A percentile compares a stretch with the other conserved stretches of the same genome.
phyloP scores from a whole-genome alignment of 164 flowering plant genomes.

The Magnolia sinica region DNA sequence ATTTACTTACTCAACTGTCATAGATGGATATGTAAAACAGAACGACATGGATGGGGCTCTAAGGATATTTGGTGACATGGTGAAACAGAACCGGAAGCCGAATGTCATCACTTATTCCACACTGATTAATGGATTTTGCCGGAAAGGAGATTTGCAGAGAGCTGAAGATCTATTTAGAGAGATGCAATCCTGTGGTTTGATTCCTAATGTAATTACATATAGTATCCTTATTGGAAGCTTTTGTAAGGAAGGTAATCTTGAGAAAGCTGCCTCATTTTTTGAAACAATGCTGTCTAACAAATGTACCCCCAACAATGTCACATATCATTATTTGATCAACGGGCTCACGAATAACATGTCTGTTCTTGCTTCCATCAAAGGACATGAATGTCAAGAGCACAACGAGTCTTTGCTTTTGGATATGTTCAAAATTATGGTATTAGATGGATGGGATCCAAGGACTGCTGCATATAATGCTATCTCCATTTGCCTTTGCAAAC shows the following conservation, averaged over 20 bases:
- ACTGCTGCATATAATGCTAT: conserved; percentile 58
- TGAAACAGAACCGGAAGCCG: conserved; percentile 47
- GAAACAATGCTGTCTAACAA: conserved; percentile 62
- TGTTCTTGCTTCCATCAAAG: conserved; percentile 9
- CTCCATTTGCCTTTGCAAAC: conserved; percentile 57
- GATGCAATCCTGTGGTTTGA: conserved; percentile 49
- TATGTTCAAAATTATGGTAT: conserved; percentile 42
- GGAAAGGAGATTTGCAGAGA: conserved; percentile 34
- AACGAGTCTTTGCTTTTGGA: conserved; percentile 34
- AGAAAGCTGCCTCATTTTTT: conserved; percentile 53
- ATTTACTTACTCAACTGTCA: conserved; percentile 65
- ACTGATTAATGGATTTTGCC: conserved; percentile 73
- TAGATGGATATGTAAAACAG: conserved; percentile 73
- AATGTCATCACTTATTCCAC: conserved; percentile 75
- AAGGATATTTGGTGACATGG: conserved; percentile 43
- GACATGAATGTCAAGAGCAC: conserved; percentile 25
- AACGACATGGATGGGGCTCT: conserved; percentile 53
- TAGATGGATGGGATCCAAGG: conserved; percentile 49
- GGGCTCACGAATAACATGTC: conserved; percentile 37
- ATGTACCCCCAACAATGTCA: conserved; percentile 71
- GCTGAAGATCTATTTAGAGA: conserved; percentile 51
- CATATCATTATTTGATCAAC: conserved; percentile 52
- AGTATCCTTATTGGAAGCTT: conserved; percentile 58
- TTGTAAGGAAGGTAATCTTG: conserved; percentile 55
- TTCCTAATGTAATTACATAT: conserved; percentile 81